Percentiles rank a stretch among this genome's conserved stretches.
These are phyloP conservation scores for Chaetomium strumarium DNA, from an alignment of 2,329 filamentous ascomycete species.

Conservation along the genomic window DNA sequence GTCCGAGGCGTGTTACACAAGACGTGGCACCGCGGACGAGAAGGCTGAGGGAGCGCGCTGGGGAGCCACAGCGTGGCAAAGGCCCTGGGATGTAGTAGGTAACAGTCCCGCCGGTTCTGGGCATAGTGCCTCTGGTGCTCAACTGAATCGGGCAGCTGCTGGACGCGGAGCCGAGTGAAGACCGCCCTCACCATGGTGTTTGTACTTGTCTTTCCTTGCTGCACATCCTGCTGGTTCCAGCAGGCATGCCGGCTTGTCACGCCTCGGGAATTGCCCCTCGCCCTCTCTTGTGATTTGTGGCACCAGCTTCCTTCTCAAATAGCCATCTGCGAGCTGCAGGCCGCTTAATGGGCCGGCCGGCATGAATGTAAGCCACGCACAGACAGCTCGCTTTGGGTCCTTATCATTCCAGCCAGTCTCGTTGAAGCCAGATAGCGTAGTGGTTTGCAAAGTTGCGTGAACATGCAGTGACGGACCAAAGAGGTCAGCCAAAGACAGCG, in stretches of 20 bases:
- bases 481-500: neutral
- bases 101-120: neutral
- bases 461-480: neutral
- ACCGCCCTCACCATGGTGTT: slow-evolving; percentile 17
- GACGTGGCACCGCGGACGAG: neutral
- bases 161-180: slow-evolving; percentile 14
- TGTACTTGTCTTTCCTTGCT: slow-evolving; percentile 8
- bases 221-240: slow-evolving; percentile 15
- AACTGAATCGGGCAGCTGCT: neutral
- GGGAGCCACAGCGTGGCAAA: neutral
- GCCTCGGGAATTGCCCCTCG: slow-evolving; percentile 8
- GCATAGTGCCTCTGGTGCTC: neutral
- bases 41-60: neutral
- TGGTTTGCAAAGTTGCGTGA: neutral
- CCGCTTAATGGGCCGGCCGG: slow-evolving; percentile 14
- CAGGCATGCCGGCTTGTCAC: slow-evolving; percentile 4
- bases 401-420: neutral
- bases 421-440: neutral
- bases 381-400: slow-evolving; percentile 1
- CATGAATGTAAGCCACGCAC: slow-evolving; percentile 10
- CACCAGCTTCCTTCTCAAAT: slow-evolving; percentile 12
- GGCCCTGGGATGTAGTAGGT: neutral
- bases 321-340: slow-evolving; percentile 20
- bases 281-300: slow-evolving; percentile 16
- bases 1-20: neutral